phyloP scores from a whole-genome alignment of 352 stramenopile species.

The Pythium brachiatum region DNA sequence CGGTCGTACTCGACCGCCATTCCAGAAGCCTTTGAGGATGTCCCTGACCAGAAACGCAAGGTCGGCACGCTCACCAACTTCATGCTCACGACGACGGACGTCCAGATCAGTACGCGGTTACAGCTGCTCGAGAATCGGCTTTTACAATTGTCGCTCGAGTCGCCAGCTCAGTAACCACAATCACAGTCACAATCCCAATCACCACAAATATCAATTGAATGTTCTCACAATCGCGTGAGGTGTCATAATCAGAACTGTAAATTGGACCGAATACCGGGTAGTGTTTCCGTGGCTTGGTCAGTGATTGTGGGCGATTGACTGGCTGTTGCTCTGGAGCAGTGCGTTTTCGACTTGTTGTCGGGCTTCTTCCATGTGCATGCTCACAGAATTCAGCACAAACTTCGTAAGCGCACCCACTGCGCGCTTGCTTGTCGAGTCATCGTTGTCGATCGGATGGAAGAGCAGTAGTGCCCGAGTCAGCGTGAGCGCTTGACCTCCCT shows the following conservation, averaged over 20 bases:
- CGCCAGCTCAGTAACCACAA: neutral
- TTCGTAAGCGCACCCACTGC: neutral
- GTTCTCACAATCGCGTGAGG: neutral
- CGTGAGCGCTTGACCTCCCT: neutral
- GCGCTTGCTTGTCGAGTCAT: neutral
- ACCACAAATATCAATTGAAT: neutral
- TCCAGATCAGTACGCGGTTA: conserved; percentile 9
- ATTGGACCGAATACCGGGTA: no score
- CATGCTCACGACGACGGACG: conserved; percentile 13
- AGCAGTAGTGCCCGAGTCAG: neutral
- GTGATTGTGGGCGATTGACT: no score
- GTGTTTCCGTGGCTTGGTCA: no score
- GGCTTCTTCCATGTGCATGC: neutral
- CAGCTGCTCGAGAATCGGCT: conserved; percentile 23
- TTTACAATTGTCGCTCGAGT: neutral
- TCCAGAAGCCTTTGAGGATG: conserved; percentile 17
- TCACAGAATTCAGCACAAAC: neutral
- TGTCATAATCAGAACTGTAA: no score
- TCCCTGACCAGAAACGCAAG: conserved; percentile 19
- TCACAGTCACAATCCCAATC: no score
- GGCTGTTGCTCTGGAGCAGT: no score
- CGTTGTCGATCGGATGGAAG: neutral
- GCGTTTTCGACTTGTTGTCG: neutral
- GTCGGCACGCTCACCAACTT: conserved; percentile 28
- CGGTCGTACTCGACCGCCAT: conserved; percentile 14